These are phyloP conservation scores for Peterozyma xylosa DNA, from an alignment of 805 yeast genomes.

Conservation along the genomic window DNA sequence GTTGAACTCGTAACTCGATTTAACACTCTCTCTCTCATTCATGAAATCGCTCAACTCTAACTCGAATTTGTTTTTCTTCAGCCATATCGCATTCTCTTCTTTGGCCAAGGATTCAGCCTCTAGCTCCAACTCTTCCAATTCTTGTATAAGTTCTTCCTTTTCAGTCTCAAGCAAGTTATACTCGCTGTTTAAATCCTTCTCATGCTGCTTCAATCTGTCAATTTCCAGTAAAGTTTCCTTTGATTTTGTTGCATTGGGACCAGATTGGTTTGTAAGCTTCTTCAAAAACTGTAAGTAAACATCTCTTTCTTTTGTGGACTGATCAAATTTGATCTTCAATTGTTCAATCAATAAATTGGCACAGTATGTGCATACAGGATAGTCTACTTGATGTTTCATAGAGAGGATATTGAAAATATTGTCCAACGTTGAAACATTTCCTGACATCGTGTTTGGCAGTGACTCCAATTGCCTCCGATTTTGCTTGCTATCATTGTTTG, in stretches of 20 bases:
- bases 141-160: conserved; percentile 36
- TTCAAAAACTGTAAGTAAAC: conserved; percentile 66
- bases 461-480: conserved; percentile 8
- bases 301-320: conserved; percentile 70
- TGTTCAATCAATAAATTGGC: conserved; percentile 57
- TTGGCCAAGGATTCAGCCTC: conserved; percentile 27
- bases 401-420: conserved; percentile 69
- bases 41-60: conserved; percentile 41
- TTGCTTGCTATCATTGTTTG: conserved; percentile 10
- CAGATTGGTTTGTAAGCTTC: conserved; percentile 53
- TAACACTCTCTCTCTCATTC: conserved; percentile 54
- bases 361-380: conserved; percentile 87
- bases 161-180: conserved; percentile 35
- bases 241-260: conserved; percentile 34
- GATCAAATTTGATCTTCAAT: conserved; percentile 64
- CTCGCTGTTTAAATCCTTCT: conserved; percentile 24
- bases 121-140: conserved; percentile 35
- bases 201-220: conserved; percentile 33
- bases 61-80: conserved; percentile 47
- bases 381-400: conserved; percentile 66
- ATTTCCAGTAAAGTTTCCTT: conserved; percentile 38
- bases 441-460: conserved; percentile 31
- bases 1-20: conserved; percentile 55
- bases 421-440: conserved; percentile 44
- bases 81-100: conserved; percentile 39